A percentile compares a stretch with the other conserved stretches of the same genome.
Conservation (phyloP, 1,139 yeast species). For the Scheffersomyces insectosa region DNA sequence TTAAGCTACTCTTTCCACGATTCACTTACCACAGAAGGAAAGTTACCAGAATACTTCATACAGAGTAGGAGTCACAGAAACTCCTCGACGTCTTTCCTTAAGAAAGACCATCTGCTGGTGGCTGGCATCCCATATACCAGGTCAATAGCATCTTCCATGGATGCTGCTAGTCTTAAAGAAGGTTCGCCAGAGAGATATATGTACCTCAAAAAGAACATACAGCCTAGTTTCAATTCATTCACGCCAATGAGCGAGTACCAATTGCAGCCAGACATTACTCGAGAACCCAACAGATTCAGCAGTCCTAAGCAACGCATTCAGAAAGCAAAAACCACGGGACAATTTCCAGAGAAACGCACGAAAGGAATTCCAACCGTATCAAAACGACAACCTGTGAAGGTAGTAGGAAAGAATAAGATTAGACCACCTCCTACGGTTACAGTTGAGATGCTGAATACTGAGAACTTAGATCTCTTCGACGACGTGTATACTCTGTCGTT, state of each 20-base stretch:
- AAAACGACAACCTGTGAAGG: slow-evolving; percentile 5
- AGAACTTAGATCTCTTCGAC: slow-evolving; percentile 55
- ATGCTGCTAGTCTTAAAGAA: slow-evolving; percentile 25
- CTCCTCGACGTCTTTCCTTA: slow-evolving; percentile 25
- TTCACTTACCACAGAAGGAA: slow-evolving; percentile 9
- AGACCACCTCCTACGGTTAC: slow-evolving; percentile 42
- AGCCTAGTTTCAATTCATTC: slow-evolving; percentile 5
- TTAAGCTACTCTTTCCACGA: slow-evolving; percentile 9
- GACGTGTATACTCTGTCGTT: slow-evolving; percentile 46
- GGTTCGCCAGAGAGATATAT: slow-evolving; percentile 26
- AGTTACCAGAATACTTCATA: slow-evolving; percentile 2
- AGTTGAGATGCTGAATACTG: slow-evolving; percentile 57
- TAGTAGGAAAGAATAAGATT: slow-evolving; percentile 14
- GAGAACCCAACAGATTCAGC: not conserved
- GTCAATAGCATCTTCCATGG: slow-evolving; percentile 32
- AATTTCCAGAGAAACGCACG: not conserved
- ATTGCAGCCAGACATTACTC: not conserved
- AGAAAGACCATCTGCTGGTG: slow-evolving; percentile 17
- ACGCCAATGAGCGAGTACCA: slow-evolving; percentile 2
- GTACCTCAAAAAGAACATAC: slow-evolving; percentile 9
- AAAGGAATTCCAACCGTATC: not conserved
- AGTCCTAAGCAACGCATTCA: not conserved
- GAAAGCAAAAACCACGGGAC: not conserved
- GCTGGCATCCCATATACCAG: slow-evolving; percentile 10
- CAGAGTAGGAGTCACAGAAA: slow-evolving; percentile 6